These are phyloP conservation scores for Piromyces sp. DNA, from an alignment of 192 early-diverging fungal species.

Conservation along the genomic window DNA sequence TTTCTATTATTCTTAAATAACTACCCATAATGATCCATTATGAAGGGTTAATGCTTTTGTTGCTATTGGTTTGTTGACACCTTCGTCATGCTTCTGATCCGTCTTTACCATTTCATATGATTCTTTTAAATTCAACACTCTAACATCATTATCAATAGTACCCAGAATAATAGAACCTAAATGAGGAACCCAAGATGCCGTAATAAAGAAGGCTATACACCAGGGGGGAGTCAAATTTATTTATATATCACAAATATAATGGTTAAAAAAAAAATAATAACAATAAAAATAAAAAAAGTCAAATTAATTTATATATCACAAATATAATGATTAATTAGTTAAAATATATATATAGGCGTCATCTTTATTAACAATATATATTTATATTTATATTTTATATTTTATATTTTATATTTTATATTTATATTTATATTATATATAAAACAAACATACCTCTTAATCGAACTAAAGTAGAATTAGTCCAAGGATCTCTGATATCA, in stretches of 20 bases:
- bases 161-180: background rate
- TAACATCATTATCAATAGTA: background rate
- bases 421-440: too few relatives aligned
- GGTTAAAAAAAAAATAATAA: too few relatives aligned
- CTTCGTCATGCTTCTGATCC: background rate
- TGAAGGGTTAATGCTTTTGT: background rate
- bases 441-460: background rate
- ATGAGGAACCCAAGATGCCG: background rate
- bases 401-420: too few relatives aligned
- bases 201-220: background rate
- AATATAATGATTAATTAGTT: too few relatives aligned
- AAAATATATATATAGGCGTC: too few relatives aligned
- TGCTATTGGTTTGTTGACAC: background rate
- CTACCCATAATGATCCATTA: background rate
- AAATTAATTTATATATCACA: too few relatives aligned
- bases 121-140: background rate
- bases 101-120: background rate
- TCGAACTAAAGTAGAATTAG: background rate
- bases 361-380: too few relatives aligned
- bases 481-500: background rate
- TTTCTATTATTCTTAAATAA: too few relatives aligned
- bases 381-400: too few relatives aligned
- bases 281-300: too few relatives aligned
- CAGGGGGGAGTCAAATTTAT: too few relatives aligned
- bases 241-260: too few relatives aligned